Base-by-base conservation (phyloP, 352 stramenopile genomes). In the Salisapilia sapeloensis region DNA sequence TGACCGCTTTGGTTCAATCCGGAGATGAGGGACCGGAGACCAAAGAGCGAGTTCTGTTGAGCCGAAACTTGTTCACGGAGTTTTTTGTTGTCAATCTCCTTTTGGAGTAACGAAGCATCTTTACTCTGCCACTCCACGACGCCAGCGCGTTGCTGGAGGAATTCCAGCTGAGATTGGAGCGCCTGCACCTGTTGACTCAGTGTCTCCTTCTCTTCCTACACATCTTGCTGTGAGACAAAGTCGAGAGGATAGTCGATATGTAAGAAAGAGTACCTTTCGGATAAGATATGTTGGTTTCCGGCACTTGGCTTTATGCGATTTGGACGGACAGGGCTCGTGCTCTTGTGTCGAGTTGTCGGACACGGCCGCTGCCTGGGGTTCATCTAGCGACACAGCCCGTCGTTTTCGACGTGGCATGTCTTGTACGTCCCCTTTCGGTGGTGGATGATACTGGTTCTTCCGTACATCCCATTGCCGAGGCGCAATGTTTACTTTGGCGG, bases 261-360 rank as follows among this genome's bases (percentile, higher is more conserved):
- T 8, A 13, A 10, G 3, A n/a, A 27, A 9, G 16, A 23, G 16
- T 23, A 60, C 50, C 46, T 59, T 59, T 13, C 53, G 48, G 35
- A 53, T 15, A 16, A 56, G 38, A 29, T 63, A 63, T 30, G 53
- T 63, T 23, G 53, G 46, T 24, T 63, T 63, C 24, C 49, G 46
- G 38, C 36, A 50, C 22, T 59, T 54, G 19, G 33, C 29, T 15
- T 47, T 57, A 24, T 37, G 20, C 21, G 32, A 38, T 31, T 61
- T 66, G 17, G 31, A 35, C 27, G 35, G n/a, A n/a, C n/a, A n/a
- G n/a, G n/a, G n/a, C n/a, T n/a, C n/a, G n/a, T n/a, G n/a, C n/a
- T n/a, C n/a, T n/a, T n/a, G n/a, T n/a, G n/a, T n/a, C n/a, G n/a
- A n/a, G n/a, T n/a, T n/a, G n/a, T n/a, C n/a, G n/a, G n/a, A n/a